phyloP scores from a whole-genome alignment of 164 flowering plant genomes.

The Tetracentron sinense region DNA sequence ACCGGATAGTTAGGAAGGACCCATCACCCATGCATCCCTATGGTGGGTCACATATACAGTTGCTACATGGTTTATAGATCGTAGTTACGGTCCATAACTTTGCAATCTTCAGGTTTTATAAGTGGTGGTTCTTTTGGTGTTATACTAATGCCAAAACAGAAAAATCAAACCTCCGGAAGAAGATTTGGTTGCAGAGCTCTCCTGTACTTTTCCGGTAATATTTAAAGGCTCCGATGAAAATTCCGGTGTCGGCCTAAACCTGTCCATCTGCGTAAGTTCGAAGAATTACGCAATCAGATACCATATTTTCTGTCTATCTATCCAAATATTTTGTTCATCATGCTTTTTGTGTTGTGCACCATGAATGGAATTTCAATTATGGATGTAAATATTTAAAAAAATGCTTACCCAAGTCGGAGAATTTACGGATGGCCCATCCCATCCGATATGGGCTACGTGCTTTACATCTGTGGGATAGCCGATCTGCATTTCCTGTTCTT shows the following conservation, averaged over 20 bases:
- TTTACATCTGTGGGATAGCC: constrained; percentile 85
- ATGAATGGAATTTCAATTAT: no score
- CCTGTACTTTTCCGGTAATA: constrained; percentile 3
- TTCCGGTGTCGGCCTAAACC: constrained; percentile 11
- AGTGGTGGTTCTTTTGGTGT: no score
- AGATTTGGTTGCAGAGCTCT: background rate
- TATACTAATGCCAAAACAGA: no score
- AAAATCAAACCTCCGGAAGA: constrained; percentile 14
- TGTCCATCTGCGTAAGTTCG: constrained; percentile 23
- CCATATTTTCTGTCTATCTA: background rate
- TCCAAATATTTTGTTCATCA: background rate
- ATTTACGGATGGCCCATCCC: constrained; percentile 67
- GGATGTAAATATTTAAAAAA: background rate
- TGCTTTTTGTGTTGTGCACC: no score
- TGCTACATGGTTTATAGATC: no score
- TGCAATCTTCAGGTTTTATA: background rate
- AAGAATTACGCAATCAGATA: background rate
- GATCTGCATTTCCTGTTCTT: constrained; percentile 71
- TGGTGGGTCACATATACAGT: no score
- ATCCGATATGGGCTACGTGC: constrained; percentile 90
- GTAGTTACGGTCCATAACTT: background rate
- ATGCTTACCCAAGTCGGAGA: constrained; percentile 70
- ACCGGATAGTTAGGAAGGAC: no score
- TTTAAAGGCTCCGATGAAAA: constrained; percentile 15
- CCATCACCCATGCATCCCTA: no score